phyloP scores from a whole-genome alignment of 2,329 filamentous ascomycete genomes.

The Biscogniauxia sp. region DNA sequence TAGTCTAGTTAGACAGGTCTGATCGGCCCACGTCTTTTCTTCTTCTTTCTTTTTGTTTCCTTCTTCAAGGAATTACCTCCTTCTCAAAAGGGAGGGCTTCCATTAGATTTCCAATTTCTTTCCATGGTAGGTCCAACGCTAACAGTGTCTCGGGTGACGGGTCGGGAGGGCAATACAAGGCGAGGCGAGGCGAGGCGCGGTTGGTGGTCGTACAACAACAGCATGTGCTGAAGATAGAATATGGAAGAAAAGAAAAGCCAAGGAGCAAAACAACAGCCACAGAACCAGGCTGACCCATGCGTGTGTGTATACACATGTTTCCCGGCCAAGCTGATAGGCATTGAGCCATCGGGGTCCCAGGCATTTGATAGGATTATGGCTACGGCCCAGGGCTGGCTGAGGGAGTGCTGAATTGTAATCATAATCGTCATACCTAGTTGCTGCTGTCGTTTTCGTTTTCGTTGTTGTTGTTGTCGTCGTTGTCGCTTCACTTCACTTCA shows the following conservation, averaged over 20 bases:
- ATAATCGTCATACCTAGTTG: background rate
- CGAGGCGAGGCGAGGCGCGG: slow-evolving; percentile 8
- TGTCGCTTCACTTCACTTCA: background rate
- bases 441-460: no score
- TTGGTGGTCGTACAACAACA: slow-evolving; percentile 1
- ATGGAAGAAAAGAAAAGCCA: background rate
- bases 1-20: background rate
- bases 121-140: slow-evolving; percentile 1
- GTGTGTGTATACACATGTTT: background rate
- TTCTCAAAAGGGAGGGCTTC: no score
- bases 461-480: background rate
- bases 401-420: background rate
- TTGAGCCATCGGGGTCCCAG: background rate
- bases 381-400: background rate
- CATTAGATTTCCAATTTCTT: slow-evolving; percentile 4
- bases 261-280: background rate
- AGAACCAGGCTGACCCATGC: background rate
- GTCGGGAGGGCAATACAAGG: slow-evolving; percentile 5
- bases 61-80: no score
- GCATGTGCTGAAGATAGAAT: background rate
- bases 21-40: background rate
- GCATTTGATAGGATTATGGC: background rate
- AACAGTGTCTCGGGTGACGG: background rate
- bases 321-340: background rate
- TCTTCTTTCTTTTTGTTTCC: background rate